Percentiles rank a stretch among this genome's conserved stretches.
Evolutionary conservation across 495 filamentous ascomycete genomes (phyloP).

Genomic region (Neurospora intermedia): DNA sequence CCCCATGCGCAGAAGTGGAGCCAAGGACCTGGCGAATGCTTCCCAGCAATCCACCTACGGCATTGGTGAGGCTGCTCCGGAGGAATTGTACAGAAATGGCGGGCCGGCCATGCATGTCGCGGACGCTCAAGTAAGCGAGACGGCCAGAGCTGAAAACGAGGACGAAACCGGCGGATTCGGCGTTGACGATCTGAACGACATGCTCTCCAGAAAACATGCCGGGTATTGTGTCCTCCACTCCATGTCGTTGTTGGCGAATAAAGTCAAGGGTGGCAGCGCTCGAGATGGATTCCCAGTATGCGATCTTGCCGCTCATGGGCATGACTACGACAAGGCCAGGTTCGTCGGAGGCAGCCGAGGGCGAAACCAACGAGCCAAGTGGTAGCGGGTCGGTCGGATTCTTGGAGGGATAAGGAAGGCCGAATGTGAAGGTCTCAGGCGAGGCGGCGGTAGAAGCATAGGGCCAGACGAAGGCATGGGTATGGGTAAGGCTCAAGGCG

Average conservation of each 20-base stretch:
- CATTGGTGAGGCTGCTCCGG: slow-evolving; percentile 42
- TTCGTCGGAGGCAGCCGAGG: slow-evolving; percentile 59
- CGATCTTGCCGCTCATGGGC: slow-evolving; percentile 70
- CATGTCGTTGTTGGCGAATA: slow-evolving; percentile 62
- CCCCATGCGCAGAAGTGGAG: slow-evolving; percentile 53
- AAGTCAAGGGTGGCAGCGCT: slow-evolving; percentile 67
- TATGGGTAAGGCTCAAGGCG: slow-evolving; percentile 68
- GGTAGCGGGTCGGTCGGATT: slow-evolving; percentile 56
- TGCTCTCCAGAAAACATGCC: slow-evolving; percentile 69
- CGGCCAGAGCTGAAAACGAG: slow-evolving; percentile 74
- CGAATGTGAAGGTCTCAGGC: slow-evolving; percentile 62
- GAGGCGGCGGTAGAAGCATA: slow-evolving; percentile 57
- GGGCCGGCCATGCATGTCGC: slow-evolving; percentile 78
- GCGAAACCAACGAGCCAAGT: slow-evolving; percentile 65
- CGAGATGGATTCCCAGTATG: slow-evolving; percentile 91
- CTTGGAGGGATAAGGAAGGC: slow-evolving; percentile 61
- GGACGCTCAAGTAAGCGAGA: slow-evolving; percentile 70
- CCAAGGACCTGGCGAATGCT: slow-evolving; percentile 63
- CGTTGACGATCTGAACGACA: slow-evolving; percentile 64
- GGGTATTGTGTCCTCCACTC: slow-evolving; percentile 60
- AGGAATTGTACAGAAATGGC: slow-evolving; percentile 66
- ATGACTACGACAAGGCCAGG: slow-evolving; percentile 79
- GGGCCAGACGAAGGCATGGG: slow-evolving; percentile 78
- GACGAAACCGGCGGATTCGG: slow-evolving; percentile 74
- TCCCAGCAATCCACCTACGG: slow-evolving; percentile 55